Base-by-base conservation (phyloP, 768 basidiomycete species). In the Gyrodon lividus region DNA sequence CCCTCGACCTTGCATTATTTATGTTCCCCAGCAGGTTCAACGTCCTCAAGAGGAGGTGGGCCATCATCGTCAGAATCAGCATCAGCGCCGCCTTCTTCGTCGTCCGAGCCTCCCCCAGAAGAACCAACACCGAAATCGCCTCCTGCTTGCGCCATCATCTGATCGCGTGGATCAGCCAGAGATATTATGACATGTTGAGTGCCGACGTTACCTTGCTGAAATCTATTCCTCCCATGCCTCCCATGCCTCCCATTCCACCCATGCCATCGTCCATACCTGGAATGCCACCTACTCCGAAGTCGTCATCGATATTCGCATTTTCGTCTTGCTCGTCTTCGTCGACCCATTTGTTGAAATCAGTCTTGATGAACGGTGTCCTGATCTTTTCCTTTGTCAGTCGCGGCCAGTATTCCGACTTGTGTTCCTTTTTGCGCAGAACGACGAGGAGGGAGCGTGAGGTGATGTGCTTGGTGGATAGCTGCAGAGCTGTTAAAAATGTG, bases 261-360 rank as follows among this genome's bases (percentile, higher is more conserved):
- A 80, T 73, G 14, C 72, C 73, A 3, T 54, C 62, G 7, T 70
- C 74, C 70, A 77, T 74, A 19, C 75, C 78, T 22, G 66, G 64
- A 50, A 70, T 67, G 20, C 67, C 73, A 35, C 70, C 70, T 38
- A 60, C 50, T 5, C 53, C 67, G 30, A 66, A 55, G 4, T 63
- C 53, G 2, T 84, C 83, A 2, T 70, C 66, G n/a, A 73, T 52
- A 8, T 56, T 64, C 2, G 69, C 59, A 20, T 71, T 79, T 45
- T 77, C 87, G 35, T 90, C 88, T 72, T 98, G 96, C 68, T 98
- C 95, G 66, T 98, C 96, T 74, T 98, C 95, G 64, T 98, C 95
- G 37, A 89, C 87, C 94, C 94, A 98, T 74, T 90, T 96, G 58
- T 77, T 77, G 69, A 98, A 98, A 70, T 98, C 92, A 40, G 93